These are phyloP conservation scores for Astrothelium subdiscretum DNA, from an alignment of 495 filamentous ascomycete species.

Conservation along the genomic window DNA sequence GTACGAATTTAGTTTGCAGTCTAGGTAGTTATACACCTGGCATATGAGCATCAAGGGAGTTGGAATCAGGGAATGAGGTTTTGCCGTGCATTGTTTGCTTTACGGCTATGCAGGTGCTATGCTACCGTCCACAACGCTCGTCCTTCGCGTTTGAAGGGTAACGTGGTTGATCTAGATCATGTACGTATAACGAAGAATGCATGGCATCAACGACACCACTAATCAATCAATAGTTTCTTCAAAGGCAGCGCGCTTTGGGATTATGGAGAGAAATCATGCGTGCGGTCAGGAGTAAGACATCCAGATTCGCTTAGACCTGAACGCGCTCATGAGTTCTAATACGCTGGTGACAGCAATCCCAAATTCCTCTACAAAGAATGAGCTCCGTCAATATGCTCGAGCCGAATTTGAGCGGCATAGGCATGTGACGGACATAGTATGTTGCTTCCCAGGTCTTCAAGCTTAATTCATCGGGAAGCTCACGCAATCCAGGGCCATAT, in stretches of 20 bases:
- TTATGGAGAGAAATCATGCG: conserved; percentile 50
- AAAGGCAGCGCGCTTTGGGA: conserved; percentile 40
- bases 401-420: conserved; percentile 66
- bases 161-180: conserved; percentile 27
- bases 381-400: conserved; percentile 61
- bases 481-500: conserved; percentile 35
- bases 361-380: conserved; percentile 43
- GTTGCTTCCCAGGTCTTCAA: conserved; percentile 11
- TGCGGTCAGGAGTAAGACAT: conserved; percentile 20
- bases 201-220: background rate
- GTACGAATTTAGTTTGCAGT: no score
- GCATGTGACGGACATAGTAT: conserved; percentile 56
- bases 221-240: conserved; percentile 41
- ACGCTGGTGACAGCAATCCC: conserved; percentile 32
- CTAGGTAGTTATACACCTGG: background rate
- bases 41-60: background rate
- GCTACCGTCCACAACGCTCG: background rate
- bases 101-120: background rate
- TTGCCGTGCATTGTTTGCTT: background rate
- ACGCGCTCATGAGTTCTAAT: background rate
- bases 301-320: background rate
- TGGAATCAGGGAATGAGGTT: background rate
- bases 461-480: background rate
- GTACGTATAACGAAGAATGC: conserved; percentile 8
- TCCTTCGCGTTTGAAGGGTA: conserved; percentile 8